These are phyloP conservation scores for Coccomyxa sp. DNA, from an alignment of 139 green algal species.

Conservation along the genomic window DNA sequence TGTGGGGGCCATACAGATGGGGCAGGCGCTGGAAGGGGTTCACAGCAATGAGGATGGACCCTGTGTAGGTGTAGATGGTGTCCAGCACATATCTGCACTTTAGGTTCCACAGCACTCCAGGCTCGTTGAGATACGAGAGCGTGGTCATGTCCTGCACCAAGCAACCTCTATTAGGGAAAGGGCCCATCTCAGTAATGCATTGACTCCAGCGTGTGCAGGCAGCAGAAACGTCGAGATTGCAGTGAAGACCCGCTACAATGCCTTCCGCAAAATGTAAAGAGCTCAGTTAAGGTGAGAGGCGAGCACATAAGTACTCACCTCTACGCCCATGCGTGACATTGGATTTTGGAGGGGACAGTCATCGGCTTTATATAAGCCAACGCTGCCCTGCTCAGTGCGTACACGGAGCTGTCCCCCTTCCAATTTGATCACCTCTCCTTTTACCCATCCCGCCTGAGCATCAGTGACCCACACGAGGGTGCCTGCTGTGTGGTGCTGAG, in stretches of 20 bases:
- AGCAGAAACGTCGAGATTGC: background rate
- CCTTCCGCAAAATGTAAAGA: background rate
- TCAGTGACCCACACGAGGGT: conserved; percentile 72
- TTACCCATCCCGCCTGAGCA: conserved; percentile 55
- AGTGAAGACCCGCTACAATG: background rate
- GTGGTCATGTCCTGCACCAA: conserved; percentile 95
- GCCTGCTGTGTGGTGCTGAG: conserved; percentile 60
- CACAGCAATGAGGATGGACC: conserved; percentile 90
- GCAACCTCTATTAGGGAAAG: background rate
- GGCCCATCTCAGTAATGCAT: background rate
- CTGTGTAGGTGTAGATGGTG: conserved; percentile 95
- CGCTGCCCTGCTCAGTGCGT: conserved; percentile 36
- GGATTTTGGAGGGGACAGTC: conserved; percentile 82
- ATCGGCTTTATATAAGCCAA: conserved; percentile 45
- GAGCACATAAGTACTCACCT: too few relatives aligned
- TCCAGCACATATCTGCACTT: conserved; percentile 76
- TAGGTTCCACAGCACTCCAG: conserved; percentile 90
- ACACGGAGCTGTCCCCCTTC: conserved; percentile 41
- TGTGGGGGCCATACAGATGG: conserved; percentile 85
- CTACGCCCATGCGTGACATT: conserved; percentile 56
- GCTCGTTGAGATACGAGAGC: conserved; percentile 97
- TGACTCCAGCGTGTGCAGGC: background rate
- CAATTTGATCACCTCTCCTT: conserved; percentile 67
- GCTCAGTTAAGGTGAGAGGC: background rate
- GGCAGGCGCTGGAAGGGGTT: conserved; percentile 83